Evolutionary conservation across 73 alveolate species (phyloP).

Genomic region (Strombidium stylifer): DNA sequence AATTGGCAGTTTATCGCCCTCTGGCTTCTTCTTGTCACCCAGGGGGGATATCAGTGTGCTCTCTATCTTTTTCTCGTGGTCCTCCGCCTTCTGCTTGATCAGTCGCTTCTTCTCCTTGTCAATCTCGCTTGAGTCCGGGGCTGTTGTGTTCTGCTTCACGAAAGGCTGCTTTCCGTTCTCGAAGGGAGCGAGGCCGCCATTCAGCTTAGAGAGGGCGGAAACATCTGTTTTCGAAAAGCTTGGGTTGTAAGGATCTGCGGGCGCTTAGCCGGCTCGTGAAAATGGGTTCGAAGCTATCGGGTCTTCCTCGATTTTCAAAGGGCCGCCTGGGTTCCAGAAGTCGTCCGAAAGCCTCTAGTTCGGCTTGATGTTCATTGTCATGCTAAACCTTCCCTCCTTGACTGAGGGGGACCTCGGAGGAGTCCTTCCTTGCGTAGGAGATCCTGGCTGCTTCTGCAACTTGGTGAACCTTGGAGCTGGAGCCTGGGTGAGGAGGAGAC

Average conservation of each 20-base stretch:
- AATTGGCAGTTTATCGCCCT: constrained; percentile 2
- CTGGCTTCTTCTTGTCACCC: constrained; percentile 11
- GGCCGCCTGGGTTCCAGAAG: too few relatives aligned
- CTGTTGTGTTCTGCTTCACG: constrained; percentile 5
- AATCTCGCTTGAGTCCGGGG: background rate
- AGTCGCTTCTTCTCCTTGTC: constrained; percentile 8
- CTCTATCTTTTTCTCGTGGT: constrained; percentile 18
- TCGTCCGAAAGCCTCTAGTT: too few relatives aligned
- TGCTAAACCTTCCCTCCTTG: constrained; percentile 10
- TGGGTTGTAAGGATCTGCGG: too few relatives aligned
- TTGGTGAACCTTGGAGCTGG: constrained; percentile 61
- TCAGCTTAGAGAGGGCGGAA: too few relatives aligned
- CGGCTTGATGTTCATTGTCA: too few relatives aligned
- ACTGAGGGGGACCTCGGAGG: constrained; percentile 60
- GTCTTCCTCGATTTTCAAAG: too few relatives aligned
- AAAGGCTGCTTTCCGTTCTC: constrained; percentile 15
- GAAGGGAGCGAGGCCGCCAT: constrained; percentile 32
- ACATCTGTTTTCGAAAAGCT: too few relatives aligned
- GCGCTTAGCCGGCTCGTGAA: too few relatives aligned
- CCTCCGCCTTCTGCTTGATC: constrained; percentile 1
- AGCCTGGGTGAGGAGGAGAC: constrained; percentile 13
- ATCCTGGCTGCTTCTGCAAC: constrained; percentile 24
- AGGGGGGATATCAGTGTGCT: constrained; percentile 42
- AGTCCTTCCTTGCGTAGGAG: constrained; percentile 42
- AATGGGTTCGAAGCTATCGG: too few relatives aligned